Conservation (phyloP, 2,329 filamentous ascomycete genomes). For the Aureobasidium sp. region DNA sequence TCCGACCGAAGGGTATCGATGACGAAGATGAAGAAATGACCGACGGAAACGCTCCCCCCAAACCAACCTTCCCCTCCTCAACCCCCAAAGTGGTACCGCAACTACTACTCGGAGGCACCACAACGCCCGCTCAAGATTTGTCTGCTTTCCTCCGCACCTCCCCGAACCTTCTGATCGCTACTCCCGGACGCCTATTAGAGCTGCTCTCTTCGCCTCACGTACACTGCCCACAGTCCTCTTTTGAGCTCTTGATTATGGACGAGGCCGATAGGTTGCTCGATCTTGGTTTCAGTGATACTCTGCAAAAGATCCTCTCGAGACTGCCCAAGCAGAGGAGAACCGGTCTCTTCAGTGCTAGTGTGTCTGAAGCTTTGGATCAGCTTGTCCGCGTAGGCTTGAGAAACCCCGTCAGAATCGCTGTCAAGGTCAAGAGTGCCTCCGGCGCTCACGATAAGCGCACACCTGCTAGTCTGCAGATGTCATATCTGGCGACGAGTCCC, state of each 20-base stretch:
- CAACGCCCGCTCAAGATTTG: conserved; percentile 76
- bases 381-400: conserved; percentile 85
- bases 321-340: conserved; percentile 91
- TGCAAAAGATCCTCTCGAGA: conserved; percentile 75
- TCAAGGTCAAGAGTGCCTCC: conserved; percentile 74
- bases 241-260: conserved; percentile 87
- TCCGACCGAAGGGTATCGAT: conserved; percentile 39
- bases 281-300: conserved; percentile 84
- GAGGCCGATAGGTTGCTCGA: conserved; percentile 91
- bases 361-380: conserved; percentile 91
- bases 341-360: conserved; percentile 87
- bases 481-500: conserved; percentile 68
- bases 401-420: conserved; percentile 90
- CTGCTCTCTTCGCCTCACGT: conserved; percentile 80
- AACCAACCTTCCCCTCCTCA: conserved; percentile 38
- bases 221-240: conserved; percentile 78
- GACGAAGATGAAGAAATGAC: conserved; percentile 35
- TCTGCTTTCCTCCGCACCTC: conserved; percentile 75
- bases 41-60: conserved; percentile 32
- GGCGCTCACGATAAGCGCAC: conserved; percentile 79
- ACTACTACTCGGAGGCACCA: conserved; percentile 76
- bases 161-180: conserved; percentile 84
- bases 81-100: conserved; percentile 66
- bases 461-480: conserved; percentile 87
- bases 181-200: conserved; percentile 82